Evolutionary conservation across 106 monocot species (phyloP).

Genomic region (Amphibolis antarctica): DNA sequence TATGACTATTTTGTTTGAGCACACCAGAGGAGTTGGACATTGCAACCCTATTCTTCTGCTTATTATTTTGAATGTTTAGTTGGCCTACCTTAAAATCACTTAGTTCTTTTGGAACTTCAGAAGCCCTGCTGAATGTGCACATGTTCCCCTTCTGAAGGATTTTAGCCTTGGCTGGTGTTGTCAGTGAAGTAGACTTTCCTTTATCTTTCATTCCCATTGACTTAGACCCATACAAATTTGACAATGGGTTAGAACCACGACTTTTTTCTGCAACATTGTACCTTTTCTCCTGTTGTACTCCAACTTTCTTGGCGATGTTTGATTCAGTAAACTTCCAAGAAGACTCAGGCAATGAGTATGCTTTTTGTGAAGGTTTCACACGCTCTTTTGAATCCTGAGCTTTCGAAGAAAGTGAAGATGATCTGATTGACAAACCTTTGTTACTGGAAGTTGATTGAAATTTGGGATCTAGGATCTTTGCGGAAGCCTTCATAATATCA

Average conservation of each 20-base stretch:
- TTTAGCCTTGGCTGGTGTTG: constrained; percentile 71
- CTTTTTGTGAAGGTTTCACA: constrained; percentile 18
- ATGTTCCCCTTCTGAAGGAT: constrained; percentile 52
- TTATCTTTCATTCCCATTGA: constrained; percentile 26
- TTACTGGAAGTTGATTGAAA: constrained; percentile 16
- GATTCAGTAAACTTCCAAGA: constrained; percentile 23
- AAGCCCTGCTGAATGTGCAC: constrained; percentile 10
- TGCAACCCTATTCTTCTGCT: constrained; percentile 26
- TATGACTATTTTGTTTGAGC: constrained; percentile 73
- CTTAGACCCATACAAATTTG: constrained; percentile 16
- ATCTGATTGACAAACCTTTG: constrained; percentile 19
- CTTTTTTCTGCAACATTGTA: constrained; percentile 25
- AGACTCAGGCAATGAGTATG: constrained; percentile 25
- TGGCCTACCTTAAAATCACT: constrained; percentile 22
- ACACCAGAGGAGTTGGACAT: constrained; percentile 27
- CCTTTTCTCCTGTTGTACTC: constrained; percentile 31
- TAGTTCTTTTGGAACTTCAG: constrained; percentile 18
- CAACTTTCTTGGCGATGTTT: constrained; percentile 17
- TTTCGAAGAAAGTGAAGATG: constrained; percentile 23
- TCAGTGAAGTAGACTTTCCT: constrained; percentile 53
- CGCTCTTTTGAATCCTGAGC: constrained; percentile 31
- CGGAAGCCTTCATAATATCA: constrained; percentile 78
- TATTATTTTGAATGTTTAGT: constrained; percentile 33
- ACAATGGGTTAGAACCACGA: constrained; percentile 15
- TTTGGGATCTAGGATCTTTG: constrained; percentile 56